Percentiles rank a stretch among this genome's conserved stretches.
phyloP scores from a whole-genome alignment of 345 rosid species.

The thale cress (Arabidopsis thaliana) region DNA sequence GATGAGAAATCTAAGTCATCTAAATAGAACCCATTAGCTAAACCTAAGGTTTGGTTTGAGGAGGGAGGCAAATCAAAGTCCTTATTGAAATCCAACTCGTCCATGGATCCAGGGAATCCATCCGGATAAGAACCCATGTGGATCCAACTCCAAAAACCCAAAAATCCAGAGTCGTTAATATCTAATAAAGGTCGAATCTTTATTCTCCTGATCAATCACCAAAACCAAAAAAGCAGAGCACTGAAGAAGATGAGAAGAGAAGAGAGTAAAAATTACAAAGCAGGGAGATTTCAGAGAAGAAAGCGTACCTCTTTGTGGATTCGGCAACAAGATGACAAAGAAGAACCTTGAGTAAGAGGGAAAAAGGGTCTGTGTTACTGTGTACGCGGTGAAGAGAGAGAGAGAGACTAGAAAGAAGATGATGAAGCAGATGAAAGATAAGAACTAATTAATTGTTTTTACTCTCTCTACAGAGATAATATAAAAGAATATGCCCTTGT shows the following conservation, averaged over 20 bases:
- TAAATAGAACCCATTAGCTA: constrained; percentile 46
- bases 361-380: background rate
- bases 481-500: constrained; percentile 5
- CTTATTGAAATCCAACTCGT: constrained; percentile 41
- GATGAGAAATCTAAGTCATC: constrained; percentile 48
- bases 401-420: background rate
- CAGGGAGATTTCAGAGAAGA: background rate
- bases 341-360: constrained; percentile 31
- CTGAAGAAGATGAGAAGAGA: background rate
- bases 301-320: constrained; percentile 20
- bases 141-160: background rate
- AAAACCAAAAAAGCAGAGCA: background rate
- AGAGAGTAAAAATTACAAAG: background rate
- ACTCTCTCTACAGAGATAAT: background rate
- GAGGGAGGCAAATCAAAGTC: constrained; percentile 47
- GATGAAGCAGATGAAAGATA: constrained; percentile 10
- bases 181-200: constrained; percentile 33
- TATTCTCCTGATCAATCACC: constrained; percentile 39
- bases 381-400: constrained; percentile 17
- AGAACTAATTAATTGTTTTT: constrained; percentile 7
- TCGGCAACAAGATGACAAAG: constrained; percentile 37
- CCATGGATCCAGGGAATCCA: constrained; percentile 36
- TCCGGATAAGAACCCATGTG: constrained; percentile 45
- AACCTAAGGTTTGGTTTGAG: constrained; percentile 39
- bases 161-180: constrained; percentile 4